A percentile compares a stretch with the other conserved stretches of the same genome.
phyloP scores from a whole-genome alignment of 257 asterid species.

The Rhazya stricta region DNA sequence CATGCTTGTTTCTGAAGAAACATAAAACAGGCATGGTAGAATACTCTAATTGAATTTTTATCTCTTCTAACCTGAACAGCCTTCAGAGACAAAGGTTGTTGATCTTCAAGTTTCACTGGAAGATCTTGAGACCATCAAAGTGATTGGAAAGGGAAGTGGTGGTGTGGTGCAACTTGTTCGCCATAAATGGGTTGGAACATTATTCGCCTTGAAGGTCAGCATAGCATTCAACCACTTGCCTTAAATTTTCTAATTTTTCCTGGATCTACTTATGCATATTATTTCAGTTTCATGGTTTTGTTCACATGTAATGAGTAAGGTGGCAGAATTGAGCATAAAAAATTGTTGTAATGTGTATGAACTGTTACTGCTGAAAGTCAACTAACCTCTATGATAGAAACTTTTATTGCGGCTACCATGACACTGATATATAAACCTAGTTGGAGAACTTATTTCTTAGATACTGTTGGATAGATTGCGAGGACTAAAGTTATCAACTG shows the following conservation, averaged over 20 bases:
- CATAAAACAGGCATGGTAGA: neutral
- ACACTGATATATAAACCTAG: neutral
- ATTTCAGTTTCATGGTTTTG: neutral
- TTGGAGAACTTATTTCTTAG: neutral
- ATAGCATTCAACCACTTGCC: conserved; percentile 17
- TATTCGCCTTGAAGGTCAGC: conserved; percentile 90
- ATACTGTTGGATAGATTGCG: neutral
- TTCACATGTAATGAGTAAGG: neutral
- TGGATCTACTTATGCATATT: neutral
- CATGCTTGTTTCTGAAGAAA: neutral
- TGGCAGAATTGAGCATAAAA: neutral
- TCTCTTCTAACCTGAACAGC: conserved; percentile 33
- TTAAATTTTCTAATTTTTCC: neutral
- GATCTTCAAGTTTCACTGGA: conserved; percentile 89
- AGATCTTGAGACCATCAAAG: conserved; percentile 94
- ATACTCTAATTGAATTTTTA: conserved; percentile 7
- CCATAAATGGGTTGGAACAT: conserved; percentile 90
- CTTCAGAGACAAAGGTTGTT: conserved; percentile 58
- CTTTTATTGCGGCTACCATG: neutral
- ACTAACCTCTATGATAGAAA: neutral
- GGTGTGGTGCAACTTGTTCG: conserved; percentile 98
- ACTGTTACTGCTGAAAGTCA: neutral
- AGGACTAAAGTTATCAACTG: neutral
- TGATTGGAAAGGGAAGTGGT: conserved; percentile 97
- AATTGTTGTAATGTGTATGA: neutral